Evolutionary conservation across 345 rosid species (phyloP).

Genomic region (Citrus hindsii): DNA sequence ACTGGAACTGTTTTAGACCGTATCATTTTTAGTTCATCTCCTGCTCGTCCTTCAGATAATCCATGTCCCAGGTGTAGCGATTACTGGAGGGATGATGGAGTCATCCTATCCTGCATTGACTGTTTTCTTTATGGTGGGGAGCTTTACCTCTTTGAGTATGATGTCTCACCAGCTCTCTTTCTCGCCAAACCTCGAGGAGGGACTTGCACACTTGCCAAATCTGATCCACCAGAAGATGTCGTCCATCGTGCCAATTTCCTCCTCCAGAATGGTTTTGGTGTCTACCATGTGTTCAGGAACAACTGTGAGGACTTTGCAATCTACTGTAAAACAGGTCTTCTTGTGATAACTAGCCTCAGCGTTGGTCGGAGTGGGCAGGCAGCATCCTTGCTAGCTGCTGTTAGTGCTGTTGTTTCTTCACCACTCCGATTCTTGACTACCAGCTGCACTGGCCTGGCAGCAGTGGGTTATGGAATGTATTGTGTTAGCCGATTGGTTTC

Average conservation of each 20-base stretch:
- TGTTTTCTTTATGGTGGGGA: constrained; percentile 68
- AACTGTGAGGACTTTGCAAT: constrained; percentile 80
- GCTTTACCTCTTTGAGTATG: constrained; percentile 56
- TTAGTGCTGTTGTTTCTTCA: constrained; percentile 36
- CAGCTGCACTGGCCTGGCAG: constrained; percentile 57
- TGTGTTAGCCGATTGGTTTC: constrained; percentile 45
- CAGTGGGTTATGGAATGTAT: constrained; percentile 45
- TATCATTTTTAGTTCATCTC: constrained; percentile 43
- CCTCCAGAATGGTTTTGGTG: constrained; percentile 65
- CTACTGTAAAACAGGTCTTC: constrained; percentile 70
- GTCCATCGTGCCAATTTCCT: constrained; percentile 57
- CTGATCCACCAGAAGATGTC: constrained; percentile 58
- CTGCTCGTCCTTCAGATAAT: constrained; percentile 31
- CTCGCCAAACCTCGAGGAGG: constrained; percentile 72
- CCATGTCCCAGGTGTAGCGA: constrained; percentile 61
- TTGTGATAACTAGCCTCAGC: constrained; percentile 40
- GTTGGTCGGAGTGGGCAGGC: constrained; percentile 82
- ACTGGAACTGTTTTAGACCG: constrained; percentile 61
- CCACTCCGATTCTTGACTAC: constrained; percentile 49
- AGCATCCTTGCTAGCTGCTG: constrained; percentile 48
- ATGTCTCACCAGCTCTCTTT: constrained; percentile 41
- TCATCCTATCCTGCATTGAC: constrained; percentile 61
- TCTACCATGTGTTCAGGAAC: constrained; percentile 57
- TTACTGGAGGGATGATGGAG: constrained; percentile 44
- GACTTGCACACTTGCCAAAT: constrained; percentile 61